A percentile compares a stretch with the other conserved stretches of the same genome.
These are phyloP conservation scores for Emmonsia crescens DNA, from an alignment of 2,329 filamentous ascomycete species.

Conservation along the genomic window DNA sequence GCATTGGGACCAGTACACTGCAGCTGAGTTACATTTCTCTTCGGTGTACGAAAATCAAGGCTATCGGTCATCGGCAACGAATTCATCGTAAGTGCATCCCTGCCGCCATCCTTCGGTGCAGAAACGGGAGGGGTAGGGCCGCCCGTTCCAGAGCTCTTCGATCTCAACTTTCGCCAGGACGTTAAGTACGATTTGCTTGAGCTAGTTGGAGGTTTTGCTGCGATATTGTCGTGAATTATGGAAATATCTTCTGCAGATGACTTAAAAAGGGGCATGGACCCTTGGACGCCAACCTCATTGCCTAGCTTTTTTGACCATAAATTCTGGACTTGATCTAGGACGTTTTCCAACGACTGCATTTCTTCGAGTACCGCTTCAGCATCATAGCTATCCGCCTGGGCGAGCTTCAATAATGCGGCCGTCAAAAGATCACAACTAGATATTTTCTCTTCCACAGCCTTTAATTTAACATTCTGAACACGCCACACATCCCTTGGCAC, in stretches of 20 bases:
- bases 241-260: constrained; percentile 44
- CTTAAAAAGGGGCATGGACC: constrained; percentile 62
- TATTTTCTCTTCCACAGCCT: constrained; percentile 86
- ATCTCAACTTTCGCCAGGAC: constrained; percentile 80
- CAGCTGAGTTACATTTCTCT: constrained; percentile 57
- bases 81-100: constrained; percentile 56
- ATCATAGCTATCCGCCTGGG: constrained; percentile 75
- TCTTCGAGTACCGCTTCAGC: constrained; percentile 88
- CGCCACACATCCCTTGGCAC: constrained; percentile 87
- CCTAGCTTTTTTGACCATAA: constrained; percentile 73
- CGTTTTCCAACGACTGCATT: constrained; percentile 76
- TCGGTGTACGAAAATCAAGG: constrained; percentile 54
- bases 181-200: constrained; percentile 68
- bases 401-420: constrained; percentile 72
- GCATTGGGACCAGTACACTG: constrained; percentile 75
- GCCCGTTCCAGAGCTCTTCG: constrained; percentile 66
- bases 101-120: constrained; percentile 38
- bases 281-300: constrained; percentile 80
- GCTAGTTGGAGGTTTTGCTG: constrained; percentile 45
- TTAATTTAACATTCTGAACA: constrained; percentile 87
- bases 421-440: constrained; percentile 84
- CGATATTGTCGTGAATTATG: constrained; percentile 9
- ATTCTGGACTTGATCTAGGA: constrained; percentile 76
- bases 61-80: constrained; percentile 64
- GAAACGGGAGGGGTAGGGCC: constrained; percentile 16